Evolutionary conservation across 805 yeast genomes (phyloP).

Genomic region (Metschnikowia amazonensis): DNA sequence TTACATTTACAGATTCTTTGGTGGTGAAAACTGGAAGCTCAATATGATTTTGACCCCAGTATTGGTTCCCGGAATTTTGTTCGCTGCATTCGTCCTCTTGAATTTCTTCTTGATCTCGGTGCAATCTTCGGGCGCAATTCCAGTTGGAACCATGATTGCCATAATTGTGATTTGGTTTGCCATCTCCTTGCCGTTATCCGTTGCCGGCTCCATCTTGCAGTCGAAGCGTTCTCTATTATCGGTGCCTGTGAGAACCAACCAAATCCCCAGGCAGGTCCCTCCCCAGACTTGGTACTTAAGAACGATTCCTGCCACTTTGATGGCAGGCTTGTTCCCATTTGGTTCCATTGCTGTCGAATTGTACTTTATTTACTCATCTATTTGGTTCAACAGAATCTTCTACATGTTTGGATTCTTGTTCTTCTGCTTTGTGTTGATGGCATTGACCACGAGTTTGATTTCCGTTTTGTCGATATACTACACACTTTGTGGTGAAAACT

Average conservation of each 20-base stretch:
- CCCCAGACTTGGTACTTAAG: conserved; percentile 80
- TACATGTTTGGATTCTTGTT: conserved; percentile 98
- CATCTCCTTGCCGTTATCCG: conserved; percentile 79
- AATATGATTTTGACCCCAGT: conserved; percentile 81
- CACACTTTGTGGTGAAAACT: conserved; percentile 83
- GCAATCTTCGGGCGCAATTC: conserved; percentile 91
- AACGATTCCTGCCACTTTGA: conserved; percentile 59
- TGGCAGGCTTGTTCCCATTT: conserved; percentile 91
- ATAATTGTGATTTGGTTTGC: conserved; percentile 80
- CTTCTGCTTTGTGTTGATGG: conserved; percentile 80
- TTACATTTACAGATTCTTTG: conserved; percentile 78
- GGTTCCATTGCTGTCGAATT: conserved; percentile 93
- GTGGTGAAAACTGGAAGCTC: conserved; percentile 87
- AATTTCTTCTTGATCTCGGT: conserved; percentile 79
- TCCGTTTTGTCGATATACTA: conserved; percentile 79
- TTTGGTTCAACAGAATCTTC: conserved; percentile 91
- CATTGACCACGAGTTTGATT: conserved; percentile 74
- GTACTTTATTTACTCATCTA: conserved; percentile 83
- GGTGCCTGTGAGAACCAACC: conserved; percentile 87
- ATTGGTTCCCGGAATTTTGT: conserved; percentile 77
- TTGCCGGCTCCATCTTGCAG: conserved; percentile 77
- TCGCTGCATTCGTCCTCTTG: conserved; percentile 59
- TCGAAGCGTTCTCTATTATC: conserved; percentile 54
- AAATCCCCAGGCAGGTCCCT: conserved; percentile 95
- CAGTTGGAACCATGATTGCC: conserved; percentile 82